Conservation (phyloP, 257 asterid genomes). For the Buddleja alternifolia region DNA sequence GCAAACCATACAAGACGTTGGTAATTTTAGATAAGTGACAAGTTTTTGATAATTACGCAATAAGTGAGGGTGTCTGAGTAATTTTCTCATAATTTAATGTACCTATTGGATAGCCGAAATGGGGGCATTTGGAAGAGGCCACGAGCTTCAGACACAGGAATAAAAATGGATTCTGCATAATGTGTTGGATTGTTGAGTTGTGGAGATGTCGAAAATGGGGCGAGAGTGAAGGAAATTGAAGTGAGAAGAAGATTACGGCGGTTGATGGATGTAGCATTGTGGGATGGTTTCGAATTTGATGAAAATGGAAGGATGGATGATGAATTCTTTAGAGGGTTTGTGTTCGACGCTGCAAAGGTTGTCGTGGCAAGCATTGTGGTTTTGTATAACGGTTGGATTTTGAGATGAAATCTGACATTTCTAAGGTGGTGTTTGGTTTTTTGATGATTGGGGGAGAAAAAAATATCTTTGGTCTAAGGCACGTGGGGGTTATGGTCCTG, state of each 20-base stretch:
- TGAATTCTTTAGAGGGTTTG: slow-evolving; percentile 23
- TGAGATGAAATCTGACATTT: not conserved
- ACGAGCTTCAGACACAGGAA: slow-evolving; percentile 70
- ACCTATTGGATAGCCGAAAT: slow-evolving; percentile 80
- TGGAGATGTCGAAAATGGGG: slow-evolving; percentile 54
- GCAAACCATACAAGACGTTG: too few relatives aligned
- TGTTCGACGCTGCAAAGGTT: slow-evolving; percentile 35
- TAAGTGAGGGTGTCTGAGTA: too few relatives aligned
- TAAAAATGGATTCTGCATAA: slow-evolving; percentile 35
- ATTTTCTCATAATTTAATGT: not conserved
- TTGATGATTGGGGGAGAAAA: not conserved
- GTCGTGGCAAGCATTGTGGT: slow-evolving; percentile 39
- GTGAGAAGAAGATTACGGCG: slow-evolving; percentile 67
- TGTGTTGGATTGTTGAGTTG: slow-evolving; percentile 27
- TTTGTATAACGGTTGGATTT: slow-evolving; percentile 18
- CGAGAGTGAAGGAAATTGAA: slow-evolving; percentile 48
- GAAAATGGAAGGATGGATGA: slow-evolving; percentile 34
- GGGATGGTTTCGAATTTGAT: slow-evolving; percentile 20
- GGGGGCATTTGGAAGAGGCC: slow-evolving; percentile 99
- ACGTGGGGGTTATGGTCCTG: slow-evolving; percentile 24
- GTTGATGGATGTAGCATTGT: slow-evolving; percentile 27
- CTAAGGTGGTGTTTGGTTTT: not conserved
- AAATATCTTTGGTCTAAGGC: slow-evolving; percentile 29
- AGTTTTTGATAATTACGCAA: too few relatives aligned
- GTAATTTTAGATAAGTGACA: too few relatives aligned